Percentiles rank a stretch among this genome's conserved stretches.
Conservation (phyloP, 768 basidiomycete species). For the Auricularia auricula-judae region DNA sequence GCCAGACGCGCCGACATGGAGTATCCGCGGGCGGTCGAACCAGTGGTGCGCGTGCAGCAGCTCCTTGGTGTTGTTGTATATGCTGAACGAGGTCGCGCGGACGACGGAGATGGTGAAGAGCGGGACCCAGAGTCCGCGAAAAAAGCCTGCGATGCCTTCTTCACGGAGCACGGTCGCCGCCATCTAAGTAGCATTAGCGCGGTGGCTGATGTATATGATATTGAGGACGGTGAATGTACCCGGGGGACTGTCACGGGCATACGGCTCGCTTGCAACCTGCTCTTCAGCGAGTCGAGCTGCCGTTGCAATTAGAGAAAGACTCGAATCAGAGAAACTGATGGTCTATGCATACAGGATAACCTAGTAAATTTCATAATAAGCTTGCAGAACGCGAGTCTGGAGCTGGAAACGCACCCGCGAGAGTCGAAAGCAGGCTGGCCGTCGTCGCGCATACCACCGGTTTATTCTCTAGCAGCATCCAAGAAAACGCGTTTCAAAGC, state of each 20-base stretch:
- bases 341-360: too few species aligned
- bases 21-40: conserved; percentile 44
- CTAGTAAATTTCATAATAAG: too few species aligned
- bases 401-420: conserved; percentile 56
- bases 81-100: conserved; percentile 86
- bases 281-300: conserved; percentile 91
- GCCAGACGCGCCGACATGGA: conserved; percentile 67
- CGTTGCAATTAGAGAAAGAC: neutral
- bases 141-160: conserved; percentile 84
- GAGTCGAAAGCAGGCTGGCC: conserved; percentile 85
- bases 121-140: conserved; percentile 84
- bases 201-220: conserved; percentile 10
- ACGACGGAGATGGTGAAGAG: conserved; percentile 93
- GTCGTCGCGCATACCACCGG: conserved; percentile 83
- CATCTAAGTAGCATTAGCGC: conserved; percentile 19
- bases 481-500: conserved; percentile 1
- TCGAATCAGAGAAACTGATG: too few species aligned
- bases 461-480: conserved; percentile 51
- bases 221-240: conserved; percentile 18
- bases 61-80: conserved; percentile 79
- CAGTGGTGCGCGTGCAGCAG: conserved; percentile 47
- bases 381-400: neutral
- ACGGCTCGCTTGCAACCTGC: conserved; percentile 77
- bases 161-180: conserved; percentile 67
- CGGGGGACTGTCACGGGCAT: conserved; percentile 61